phyloP scores from a whole-genome alignment of 2,329 filamentous ascomycete species.

The Exophiala sp. region DNA sequence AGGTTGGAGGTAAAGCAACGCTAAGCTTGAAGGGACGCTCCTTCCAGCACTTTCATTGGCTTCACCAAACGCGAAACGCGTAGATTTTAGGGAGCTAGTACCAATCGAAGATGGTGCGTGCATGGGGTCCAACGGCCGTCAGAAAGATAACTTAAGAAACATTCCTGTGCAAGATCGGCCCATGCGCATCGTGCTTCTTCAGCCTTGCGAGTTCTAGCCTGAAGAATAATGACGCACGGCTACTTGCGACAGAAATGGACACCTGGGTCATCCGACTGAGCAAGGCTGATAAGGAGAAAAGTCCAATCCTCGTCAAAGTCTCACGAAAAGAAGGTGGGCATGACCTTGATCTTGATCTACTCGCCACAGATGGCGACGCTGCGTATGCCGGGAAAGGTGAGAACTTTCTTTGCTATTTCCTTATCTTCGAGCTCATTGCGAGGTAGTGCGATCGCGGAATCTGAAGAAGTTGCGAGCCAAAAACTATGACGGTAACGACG shows the following conservation, averaged over 20 bases:
- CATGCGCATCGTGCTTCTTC: too few relatives aligned
- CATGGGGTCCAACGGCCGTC: too few relatives aligned
- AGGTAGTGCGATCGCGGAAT: constrained; percentile 37
- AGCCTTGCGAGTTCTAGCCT: too few relatives aligned
- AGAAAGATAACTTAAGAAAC: too few relatives aligned
- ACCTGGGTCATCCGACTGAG: constrained; percentile 20
- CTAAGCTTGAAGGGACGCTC: too few relatives aligned
- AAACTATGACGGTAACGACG: constrained; percentile 42
- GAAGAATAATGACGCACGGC: neutral
- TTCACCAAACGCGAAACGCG: too few relatives aligned
- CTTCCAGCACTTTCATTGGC: too few relatives aligned
- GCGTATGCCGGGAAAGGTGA: constrained; percentile 50
- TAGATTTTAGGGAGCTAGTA: too few relatives aligned
- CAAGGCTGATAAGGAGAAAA: constrained; percentile 11
- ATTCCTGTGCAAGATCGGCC: too few relatives aligned
- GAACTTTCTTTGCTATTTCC: constrained; percentile 1
- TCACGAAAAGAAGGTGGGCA: constrained; percentile 32
- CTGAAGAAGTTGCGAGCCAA: constrained; percentile 40
- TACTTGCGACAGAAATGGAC: neutral
- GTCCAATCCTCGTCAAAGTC: constrained; percentile 50
- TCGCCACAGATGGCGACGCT: constrained; percentile 57
- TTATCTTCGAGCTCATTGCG: constrained; percentile 2
- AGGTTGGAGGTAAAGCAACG: too few relatives aligned
- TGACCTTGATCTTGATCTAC: constrained; percentile 51
- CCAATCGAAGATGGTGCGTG: too few relatives aligned